A percentile compares a stretch with the other conserved stretches of the same genome.
phyloP scores from a whole-genome alignment of 129 eudicot genomes.

The Pseudognaphalium luteoalbum region DNA sequence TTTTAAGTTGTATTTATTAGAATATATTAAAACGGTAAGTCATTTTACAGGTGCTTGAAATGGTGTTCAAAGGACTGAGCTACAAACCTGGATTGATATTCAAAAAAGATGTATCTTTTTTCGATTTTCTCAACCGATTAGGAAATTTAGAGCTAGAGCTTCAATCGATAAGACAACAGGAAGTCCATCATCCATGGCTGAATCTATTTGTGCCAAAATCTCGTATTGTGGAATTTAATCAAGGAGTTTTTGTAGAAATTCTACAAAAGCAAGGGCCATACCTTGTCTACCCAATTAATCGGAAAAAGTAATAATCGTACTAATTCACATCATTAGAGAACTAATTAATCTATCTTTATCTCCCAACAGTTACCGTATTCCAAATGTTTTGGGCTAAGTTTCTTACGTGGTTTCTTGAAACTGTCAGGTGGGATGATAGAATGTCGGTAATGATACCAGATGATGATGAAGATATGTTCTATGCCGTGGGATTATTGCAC shows the following conservation, averaged over 20 bases:
- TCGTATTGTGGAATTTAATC: conserved; percentile 40
- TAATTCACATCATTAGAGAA: conserved; percentile 2
- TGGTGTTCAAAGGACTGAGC: conserved; percentile 28
- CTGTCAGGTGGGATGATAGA: conserved; percentile 43
- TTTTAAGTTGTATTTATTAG: neutral
- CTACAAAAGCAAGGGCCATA: conserved; percentile 41
- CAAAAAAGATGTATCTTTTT: conserved; percentile 32
- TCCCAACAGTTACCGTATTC: neutral
- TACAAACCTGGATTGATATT: conserved; percentile 36
- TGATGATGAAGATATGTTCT: conserved; percentile 36
- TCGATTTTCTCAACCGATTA: conserved; percentile 43
- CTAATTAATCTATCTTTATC: neutral
- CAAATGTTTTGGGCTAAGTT: conserved; percentile 1
- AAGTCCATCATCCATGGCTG: conserved; percentile 53
- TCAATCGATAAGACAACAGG: conserved; percentile 37
- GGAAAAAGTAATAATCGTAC: conserved; percentile 28
- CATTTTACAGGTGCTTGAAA: conserved; percentile 35
- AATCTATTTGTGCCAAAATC: conserved; percentile 49
- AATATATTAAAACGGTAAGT: neutral
- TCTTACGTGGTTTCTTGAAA: neutral
- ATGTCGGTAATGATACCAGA: conserved; percentile 39
- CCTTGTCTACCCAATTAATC: conserved; percentile 47
- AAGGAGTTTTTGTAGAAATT: conserved; percentile 43
- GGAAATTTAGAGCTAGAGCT: conserved; percentile 38
- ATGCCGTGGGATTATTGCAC: conserved; percentile 30